Base-by-base conservation (phyloP, 2,329 filamentous ascomycete genomes). In the Zalaria sp. region DNA sequence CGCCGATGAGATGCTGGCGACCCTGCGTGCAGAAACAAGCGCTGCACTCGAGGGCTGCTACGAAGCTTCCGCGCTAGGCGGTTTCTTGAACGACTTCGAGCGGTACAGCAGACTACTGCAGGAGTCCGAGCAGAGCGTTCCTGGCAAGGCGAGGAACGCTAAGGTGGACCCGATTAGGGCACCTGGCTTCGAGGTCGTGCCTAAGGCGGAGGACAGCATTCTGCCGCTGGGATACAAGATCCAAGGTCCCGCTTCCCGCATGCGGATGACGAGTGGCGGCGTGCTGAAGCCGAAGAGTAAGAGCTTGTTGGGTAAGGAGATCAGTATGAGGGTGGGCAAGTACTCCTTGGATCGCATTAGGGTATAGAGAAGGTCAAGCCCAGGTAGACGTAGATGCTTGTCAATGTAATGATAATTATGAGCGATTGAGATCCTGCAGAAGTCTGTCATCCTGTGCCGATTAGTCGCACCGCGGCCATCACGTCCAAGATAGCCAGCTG, bases 311-410 rank as follows among this genome's bases (percentile, higher is more conserved):
- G 84, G 83, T 11, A 77, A 83, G 60, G 63, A 93, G 58, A 76
- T 82, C 55, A 85, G 82, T 56, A 82, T 83, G 64, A 80, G 79
- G 57, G 81, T 88, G 47, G 83, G 82, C 43, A 77, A 80, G 50
- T 94, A 95, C 64, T 85, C 83, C 37, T 72, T 89, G 49, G 86
- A 94, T 65, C 76, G 77, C 61, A 78, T 93, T 51, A 48, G 51
- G 28, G 44, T 53, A 8, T 53, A 43, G 35, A 37, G 18, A 18
- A 18, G 18, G 18, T 2, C 18, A 18, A 18, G 18, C 18, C 2
- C 18, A 18, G 18, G 18, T 18, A 18, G 18, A 18, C 2, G 18
- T 18, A 18, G 18, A 18, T 18, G 18, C 18, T 18, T 18, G 18
- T 18, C 18, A 18, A 18, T 18, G 18, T 18, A 18, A 18, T 18